Evolutionary conservation across 805 yeast species (phyloP).

Genomic region (Yamadazyma nakazawae): DNA sequence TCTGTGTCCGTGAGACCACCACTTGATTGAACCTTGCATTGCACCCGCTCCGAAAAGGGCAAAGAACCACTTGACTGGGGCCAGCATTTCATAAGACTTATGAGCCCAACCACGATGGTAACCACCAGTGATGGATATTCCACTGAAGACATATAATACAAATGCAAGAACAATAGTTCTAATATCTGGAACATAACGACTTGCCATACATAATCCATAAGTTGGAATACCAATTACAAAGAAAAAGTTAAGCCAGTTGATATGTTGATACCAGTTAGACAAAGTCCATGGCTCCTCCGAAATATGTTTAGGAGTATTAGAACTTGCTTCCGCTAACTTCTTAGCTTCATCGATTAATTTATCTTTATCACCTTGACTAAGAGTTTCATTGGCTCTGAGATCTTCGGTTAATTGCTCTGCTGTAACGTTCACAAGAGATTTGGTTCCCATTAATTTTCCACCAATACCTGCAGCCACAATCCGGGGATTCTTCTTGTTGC

Average conservation of each 20-base stretch:
- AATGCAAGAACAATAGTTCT: conserved; percentile 55
- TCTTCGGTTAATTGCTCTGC: conserved; percentile 60
- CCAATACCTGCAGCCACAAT: conserved; percentile 77
- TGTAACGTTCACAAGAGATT: conserved; percentile 62
- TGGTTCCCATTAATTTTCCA: conserved; percentile 79
- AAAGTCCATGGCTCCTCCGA: conserved; percentile 78
- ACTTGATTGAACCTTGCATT: conserved; percentile 80
- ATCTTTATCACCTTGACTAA: conserved; percentile 34
- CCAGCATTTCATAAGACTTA: conserved; percentile 62
- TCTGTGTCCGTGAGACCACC: conserved; percentile 89
- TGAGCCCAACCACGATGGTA: conserved; percentile 81
- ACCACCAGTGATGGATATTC: conserved; percentile 79
- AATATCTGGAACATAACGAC: conserved; percentile 45
- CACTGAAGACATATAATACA: conserved; percentile 54
- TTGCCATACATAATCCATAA: conserved; percentile 47
- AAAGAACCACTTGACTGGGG: conserved; percentile 59
- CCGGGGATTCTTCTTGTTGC: conserved; percentile 65
- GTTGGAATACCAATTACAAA: conserved; percentile 62
- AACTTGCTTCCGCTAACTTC: conserved; percentile 25
- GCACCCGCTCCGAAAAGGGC: conserved; percentile 83
- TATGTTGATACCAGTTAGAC: conserved; percentile 66
- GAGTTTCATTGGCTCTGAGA: conserved; percentile 33
- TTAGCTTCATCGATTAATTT: conserved; percentile 25
- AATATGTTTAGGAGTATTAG: conserved; percentile 42
- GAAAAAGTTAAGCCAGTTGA: conserved; percentile 74